Percentiles rank a stretch among this genome's conserved stretches.
phyloP scores from a whole-genome alignment of 2,329 filamentous ascomycete species.

The Bipolaris cookei region DNA sequence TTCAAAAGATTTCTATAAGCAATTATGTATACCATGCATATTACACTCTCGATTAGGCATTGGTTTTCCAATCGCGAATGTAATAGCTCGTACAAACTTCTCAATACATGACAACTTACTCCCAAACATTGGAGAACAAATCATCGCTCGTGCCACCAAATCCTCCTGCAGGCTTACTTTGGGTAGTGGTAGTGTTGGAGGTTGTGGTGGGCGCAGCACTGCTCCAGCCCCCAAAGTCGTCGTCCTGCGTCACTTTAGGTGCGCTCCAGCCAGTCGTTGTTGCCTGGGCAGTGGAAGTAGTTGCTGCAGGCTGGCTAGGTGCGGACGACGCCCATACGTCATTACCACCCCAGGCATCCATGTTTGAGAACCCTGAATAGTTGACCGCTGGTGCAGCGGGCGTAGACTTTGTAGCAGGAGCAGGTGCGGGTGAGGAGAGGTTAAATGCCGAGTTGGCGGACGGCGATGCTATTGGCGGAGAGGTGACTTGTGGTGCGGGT shows the following conservation, averaged over 20 bases:
- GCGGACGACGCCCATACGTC: constrained; percentile 80
- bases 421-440: constrained; percentile 39
- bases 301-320: constrained; percentile 56
- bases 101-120: constrained; percentile 55
- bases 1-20: constrained; percentile 8
- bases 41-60: neutral
- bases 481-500: constrained; percentile 32
- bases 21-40: constrained; percentile 11
- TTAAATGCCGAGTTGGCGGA: constrained; percentile 75
- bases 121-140: constrained; percentile 95
- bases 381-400: constrained; percentile 44
- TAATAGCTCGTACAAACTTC: neutral
- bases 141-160: constrained; percentile 70
- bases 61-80: neutral
- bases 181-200: constrained; percentile 25
- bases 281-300: constrained; percentile 45
- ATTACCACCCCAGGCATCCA: constrained; percentile 81
- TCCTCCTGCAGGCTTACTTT: constrained; percentile 59
- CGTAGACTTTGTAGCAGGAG: constrained; percentile 40
- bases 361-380: constrained; percentile 56
- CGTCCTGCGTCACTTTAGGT: constrained; percentile 74
- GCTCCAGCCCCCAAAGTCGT: constrained; percentile 96
- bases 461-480: constrained; percentile 42
- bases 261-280: constrained; percentile 63
- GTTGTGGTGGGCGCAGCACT: constrained; percentile 67